Conservation (phyloP, 208 protist species). For the Blastocrithidia nonstop region DNA sequence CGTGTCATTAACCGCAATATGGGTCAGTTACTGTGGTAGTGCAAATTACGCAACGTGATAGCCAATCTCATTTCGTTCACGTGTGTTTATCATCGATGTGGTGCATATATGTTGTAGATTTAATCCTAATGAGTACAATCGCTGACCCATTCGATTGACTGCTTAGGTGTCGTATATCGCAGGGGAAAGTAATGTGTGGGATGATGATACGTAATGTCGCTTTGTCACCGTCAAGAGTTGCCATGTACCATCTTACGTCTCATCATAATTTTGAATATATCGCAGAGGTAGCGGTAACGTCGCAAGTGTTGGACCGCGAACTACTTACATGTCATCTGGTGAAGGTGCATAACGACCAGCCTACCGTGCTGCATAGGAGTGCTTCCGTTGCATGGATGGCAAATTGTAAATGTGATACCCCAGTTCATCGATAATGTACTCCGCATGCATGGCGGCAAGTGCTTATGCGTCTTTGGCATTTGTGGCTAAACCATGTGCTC, state of each 20-base stretch:
- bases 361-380: constrained; percentile 51
- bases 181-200: constrained; percentile 51
- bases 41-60: constrained; percentile 1
- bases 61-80: background rate
- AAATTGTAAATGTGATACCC: constrained; percentile 79
- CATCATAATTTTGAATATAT: constrained; percentile 31
- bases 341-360: constrained; percentile 56
- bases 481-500: constrained; percentile 60
- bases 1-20: constrained; percentile 6
- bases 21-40: constrained; percentile 1
- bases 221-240: constrained; percentile 34
- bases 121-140: constrained; percentile 22
- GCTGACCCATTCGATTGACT: constrained; percentile 22
- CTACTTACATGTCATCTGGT: constrained; percentile 27
- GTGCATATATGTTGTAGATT: constrained; percentile 17
- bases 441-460: background rate
- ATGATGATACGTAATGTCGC: constrained; percentile 16
- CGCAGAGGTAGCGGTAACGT: constrained; percentile 53
- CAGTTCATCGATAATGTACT: background rate
- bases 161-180: constrained; percentile 43
- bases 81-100: background rate
- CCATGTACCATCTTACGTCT: constrained; percentile 66
- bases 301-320: constrained; percentile 2
- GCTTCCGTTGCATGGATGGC: constrained; percentile 71
- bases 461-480: background rate